A percentile compares a stretch with the other conserved stretches of the same genome.
Conservation (phyloP, 2,329 filamentous ascomycete genomes). For the Aspergillus ustus region DNA sequence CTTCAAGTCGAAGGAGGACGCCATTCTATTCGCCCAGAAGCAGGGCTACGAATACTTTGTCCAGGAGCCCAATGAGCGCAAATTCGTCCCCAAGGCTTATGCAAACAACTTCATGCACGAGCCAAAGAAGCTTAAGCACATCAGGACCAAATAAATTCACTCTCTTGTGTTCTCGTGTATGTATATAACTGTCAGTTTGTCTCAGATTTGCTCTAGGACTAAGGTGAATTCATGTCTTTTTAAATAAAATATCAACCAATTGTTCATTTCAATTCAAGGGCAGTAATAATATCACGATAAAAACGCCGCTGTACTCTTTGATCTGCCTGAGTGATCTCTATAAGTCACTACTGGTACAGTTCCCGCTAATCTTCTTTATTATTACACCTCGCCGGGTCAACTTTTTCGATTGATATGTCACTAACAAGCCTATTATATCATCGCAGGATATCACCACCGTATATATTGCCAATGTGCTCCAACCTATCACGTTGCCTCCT, state of each 20-base stretch:
- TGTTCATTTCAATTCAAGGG: neutral
- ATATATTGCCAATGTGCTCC: too few species aligned
- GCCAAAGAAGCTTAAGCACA: constrained; percentile 82
- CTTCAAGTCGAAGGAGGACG: constrained; percentile 93
- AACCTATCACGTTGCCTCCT: too few species aligned
- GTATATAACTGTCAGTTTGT: constrained; percentile 41
- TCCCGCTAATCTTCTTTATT: too few species aligned
- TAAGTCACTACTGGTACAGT: too few species aligned
- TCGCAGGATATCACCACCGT: too few species aligned
- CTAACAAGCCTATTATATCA: too few species aligned
- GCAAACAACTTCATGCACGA: constrained; percentile 94
- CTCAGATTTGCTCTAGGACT: constrained; percentile 20
- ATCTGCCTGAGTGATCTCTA: too few species aligned
- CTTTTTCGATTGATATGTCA: too few species aligned
- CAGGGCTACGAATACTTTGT: constrained; percentile 99
- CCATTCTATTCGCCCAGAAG: constrained; percentile 94
- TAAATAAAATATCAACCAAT: neutral
- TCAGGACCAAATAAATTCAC: constrained; percentile 72
- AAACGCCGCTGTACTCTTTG: too few species aligned
- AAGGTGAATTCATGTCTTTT: constrained; percentile 17
- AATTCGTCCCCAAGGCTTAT: constrained; percentile 88
- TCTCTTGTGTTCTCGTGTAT: constrained; percentile 43
- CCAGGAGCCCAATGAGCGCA: constrained; percentile 90
- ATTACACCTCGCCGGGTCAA: too few species aligned
- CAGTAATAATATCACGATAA: too few species aligned